Percentiles rank a stretch among this genome's conserved stretches.
Conservation (phyloP, 1,284 basidiomycete genomes). For the Apiotrichum sp. region DNA sequence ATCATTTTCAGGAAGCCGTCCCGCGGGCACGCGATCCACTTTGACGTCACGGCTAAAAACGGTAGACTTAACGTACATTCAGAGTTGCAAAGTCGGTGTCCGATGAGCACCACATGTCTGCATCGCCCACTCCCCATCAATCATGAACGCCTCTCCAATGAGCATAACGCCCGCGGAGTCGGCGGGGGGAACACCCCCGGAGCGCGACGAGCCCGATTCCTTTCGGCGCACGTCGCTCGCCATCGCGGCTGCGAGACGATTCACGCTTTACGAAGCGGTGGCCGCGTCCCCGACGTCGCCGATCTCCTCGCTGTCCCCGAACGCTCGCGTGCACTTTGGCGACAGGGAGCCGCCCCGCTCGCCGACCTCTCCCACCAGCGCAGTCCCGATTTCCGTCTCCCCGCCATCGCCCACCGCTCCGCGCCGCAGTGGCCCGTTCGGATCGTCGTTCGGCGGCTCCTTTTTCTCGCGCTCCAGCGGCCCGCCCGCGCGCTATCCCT, state of each 20-base stretch:
- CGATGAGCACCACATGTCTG: neutral
- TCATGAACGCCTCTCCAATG: conserved; percentile 1
- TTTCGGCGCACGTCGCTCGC: conserved; percentile 17
- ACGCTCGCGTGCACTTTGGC: neutral
- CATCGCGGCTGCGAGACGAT: conserved; percentile 17
- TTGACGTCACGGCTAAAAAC: too few species aligned
- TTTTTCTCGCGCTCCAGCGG: neutral
- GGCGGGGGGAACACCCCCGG: neutral
- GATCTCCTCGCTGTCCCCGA: neutral
- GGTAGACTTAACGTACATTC: too few species aligned
- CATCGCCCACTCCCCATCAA: neutral
- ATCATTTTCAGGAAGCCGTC: too few species aligned
- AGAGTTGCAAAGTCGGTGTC: too few species aligned
- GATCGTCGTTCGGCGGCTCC: neutral
- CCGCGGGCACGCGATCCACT: too few species aligned
- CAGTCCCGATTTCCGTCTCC: neutral
- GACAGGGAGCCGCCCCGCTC: too few species aligned
- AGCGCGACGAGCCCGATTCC: neutral
- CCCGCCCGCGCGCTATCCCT: neutral
- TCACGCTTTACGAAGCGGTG: conserved; percentile 7
- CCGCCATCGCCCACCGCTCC: neutral
- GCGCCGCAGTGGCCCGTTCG: neutral
- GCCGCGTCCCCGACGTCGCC: conserved; percentile 1
- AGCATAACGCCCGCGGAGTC: neutral
- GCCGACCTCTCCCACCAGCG: neutral